Conservation (phyloP, 352 stramenopile genomes). For the Globisporangium nagaii region DNA sequence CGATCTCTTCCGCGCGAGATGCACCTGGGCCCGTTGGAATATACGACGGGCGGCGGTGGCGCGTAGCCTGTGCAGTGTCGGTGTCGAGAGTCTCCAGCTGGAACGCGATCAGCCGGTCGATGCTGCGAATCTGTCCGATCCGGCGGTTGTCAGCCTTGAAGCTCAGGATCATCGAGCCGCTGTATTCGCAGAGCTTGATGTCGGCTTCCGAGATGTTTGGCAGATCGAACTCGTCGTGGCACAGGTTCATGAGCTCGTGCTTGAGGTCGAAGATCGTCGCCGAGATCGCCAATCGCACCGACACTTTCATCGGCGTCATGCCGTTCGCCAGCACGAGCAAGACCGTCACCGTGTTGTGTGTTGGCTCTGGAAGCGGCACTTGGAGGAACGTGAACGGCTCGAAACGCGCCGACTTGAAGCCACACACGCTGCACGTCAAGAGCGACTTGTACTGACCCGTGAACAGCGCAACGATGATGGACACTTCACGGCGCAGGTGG, state of each 20-base stretch:
- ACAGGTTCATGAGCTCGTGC: conserved; percentile 78
- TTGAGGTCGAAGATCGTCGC: conserved; percentile 86
- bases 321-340: conserved; percentile 69
- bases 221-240: conserved; percentile 65
- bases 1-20: conserved; percentile 31
- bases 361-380: conserved; percentile 84
- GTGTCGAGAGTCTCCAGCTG: conserved; percentile 71
- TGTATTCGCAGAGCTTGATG: conserved; percentile 86
- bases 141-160: conserved; percentile 85
- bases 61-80: conserved; percentile 65
- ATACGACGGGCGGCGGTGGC: conserved; percentile 71
- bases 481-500: conserved; percentile 96
- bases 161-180: conserved; percentile 80
- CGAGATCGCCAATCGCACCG: conserved; percentile 71
- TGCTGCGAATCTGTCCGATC: conserved; percentile 81
- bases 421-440: conserved; percentile 94
- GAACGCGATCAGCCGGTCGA: conserved; percentile 82
- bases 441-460: conserved; percentile 99
- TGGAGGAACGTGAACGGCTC: conserved; percentile 92
- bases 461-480: conserved; percentile 99
- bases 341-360: conserved; percentile 77
- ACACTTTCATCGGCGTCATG: conserved; percentile 75
- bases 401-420: conserved; percentile 92
- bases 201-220: conserved; percentile 58
- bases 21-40: conserved; percentile 24